Conservation (phyloP, 371 early-diverging fungal genomes). For the Apophysomyces sp. region DNA sequence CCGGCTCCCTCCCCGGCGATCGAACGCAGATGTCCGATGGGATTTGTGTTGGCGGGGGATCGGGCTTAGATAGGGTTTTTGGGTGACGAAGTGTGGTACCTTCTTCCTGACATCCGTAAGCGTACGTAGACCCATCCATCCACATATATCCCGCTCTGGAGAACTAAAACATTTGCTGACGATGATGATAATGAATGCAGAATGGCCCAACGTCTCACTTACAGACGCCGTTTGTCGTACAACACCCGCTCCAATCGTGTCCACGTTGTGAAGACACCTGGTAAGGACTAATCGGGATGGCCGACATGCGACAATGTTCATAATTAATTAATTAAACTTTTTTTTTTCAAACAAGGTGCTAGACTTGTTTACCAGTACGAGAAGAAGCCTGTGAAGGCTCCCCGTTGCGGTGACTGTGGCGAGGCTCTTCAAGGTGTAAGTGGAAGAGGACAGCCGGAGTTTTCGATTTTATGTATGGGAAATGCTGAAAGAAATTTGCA, state of each 20-base stretch:
- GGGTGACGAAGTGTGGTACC: background rate
- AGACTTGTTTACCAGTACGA: constrained; percentile 89
- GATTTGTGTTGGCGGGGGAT: background rate
- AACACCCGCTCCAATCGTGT: constrained; percentile 98
- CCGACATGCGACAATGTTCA: background rate
- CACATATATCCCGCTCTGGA: background rate
- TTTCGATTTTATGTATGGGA: no score
- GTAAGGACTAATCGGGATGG: constrained; percentile 30
- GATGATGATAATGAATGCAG: background rate
- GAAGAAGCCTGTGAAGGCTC: constrained; percentile 89
- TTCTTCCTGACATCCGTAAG: constrained; percentile 3
- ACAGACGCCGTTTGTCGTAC: constrained; percentile 97
- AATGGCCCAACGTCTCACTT: constrained; percentile 93
- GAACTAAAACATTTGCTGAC: background rate
- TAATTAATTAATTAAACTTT: background rate
- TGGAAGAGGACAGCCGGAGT: no score
- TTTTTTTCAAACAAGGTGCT: constrained; percentile 63
- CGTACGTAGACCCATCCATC: background rate
- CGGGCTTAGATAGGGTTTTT: background rate
- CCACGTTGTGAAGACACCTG: constrained; percentile 96
- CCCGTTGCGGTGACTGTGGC: constrained; percentile 98
- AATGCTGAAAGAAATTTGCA: no score
- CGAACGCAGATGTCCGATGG: background rate
- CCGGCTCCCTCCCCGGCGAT: no score
- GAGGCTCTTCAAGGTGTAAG: constrained; percentile 84